Conservation (phyloP, 306 rosid genomes). For the Fragaria vesca region DNA sequence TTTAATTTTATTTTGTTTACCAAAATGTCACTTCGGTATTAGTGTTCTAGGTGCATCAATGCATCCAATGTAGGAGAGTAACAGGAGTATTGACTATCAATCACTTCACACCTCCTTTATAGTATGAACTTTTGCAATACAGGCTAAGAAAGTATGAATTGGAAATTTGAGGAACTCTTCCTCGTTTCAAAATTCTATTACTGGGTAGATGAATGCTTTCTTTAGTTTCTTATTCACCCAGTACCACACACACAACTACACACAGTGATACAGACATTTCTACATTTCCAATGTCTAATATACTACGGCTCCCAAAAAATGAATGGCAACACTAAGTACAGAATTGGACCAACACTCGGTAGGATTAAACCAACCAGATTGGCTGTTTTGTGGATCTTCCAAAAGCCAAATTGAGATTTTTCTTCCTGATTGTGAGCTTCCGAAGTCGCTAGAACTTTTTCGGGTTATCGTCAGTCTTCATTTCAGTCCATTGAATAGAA, state of each 20-base stretch:
- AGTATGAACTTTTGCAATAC: not conserved
- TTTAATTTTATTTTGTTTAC: no score
- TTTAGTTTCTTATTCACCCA: slow-evolving; percentile 25
- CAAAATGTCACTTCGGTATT: no score
- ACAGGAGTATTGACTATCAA: not conserved
- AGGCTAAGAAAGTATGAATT: not conserved
- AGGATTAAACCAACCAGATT: not conserved
- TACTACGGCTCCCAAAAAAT: slow-evolving; percentile 35
- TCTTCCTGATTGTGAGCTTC: slow-evolving; percentile 5
- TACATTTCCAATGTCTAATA: slow-evolving; percentile 20
- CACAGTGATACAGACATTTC: slow-evolving; percentile 22
- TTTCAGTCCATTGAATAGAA: slow-evolving; percentile 12
- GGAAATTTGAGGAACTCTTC: not conserved
- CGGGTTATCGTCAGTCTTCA: not conserved
- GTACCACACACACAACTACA: slow-evolving; percentile 17
- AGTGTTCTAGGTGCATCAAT: no score
- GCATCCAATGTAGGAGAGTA: not conserved
- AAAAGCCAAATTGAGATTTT: not conserved
- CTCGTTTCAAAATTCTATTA: slow-evolving; percentile 11
- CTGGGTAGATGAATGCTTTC: slow-evolving; percentile 7
- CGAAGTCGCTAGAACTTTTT: slow-evolving; percentile 3
- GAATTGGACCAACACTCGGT: not conserved
- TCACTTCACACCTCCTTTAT: not conserved
- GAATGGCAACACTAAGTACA: slow-evolving; percentile 32
- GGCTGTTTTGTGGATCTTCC: not conserved